Base-by-base conservation (phyloP, 208 protist genomes). In the Wallacemonas sp. region DNA sequence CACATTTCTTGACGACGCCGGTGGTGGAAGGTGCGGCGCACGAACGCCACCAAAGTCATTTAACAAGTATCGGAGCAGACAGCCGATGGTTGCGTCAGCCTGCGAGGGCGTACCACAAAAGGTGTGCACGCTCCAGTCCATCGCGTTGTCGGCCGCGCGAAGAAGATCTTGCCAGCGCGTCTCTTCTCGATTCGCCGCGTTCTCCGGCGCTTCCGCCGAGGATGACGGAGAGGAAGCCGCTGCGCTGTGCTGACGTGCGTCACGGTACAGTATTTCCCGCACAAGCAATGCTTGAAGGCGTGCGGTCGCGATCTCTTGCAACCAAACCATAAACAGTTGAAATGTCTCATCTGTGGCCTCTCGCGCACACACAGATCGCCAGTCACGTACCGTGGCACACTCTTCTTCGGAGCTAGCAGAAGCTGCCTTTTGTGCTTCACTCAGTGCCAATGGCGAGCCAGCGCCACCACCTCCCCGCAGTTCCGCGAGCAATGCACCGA, bases 81-180 rank as follows among this genome's bases (percentile, higher is more conserved):
- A 31, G 24, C 46, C 22, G 24, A 54, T 4, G 46, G 2, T 30
- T 4, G 46, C 46, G 4, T 54, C 21, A 4, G 3, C 9, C 46
- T 54, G 4, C 4, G 9, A 15, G 12, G 44, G 17, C 9, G 5
- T 6, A 19, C 15, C 6, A 31, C 51, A 24, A 31, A 12, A 38
- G 51, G n/a, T 4, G 51, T 58, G 51, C 28, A 39, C 51, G n/a
- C 28, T 27, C 51, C 51, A 58, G 11, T 19, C n/a, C 30, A 58
- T 55, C 12, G 47, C 47, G 11, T 27, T 33, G 12, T 55, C 26
- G 34, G 26, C 0, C 8, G 47, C 47, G 12, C 11, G 6, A 22
- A 6, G 8, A 33, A 55, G 27, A 5, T 27, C 27, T 6, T 55
- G 47, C 47, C 19, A 27, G 44, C 44, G 17, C 12, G 0, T 42